Evolutionary conservation across 768 basidiomycete genomes (phyloP), one percentile per base, ranked within the genome.

Genomic region (Suillus discolor): DNA sequence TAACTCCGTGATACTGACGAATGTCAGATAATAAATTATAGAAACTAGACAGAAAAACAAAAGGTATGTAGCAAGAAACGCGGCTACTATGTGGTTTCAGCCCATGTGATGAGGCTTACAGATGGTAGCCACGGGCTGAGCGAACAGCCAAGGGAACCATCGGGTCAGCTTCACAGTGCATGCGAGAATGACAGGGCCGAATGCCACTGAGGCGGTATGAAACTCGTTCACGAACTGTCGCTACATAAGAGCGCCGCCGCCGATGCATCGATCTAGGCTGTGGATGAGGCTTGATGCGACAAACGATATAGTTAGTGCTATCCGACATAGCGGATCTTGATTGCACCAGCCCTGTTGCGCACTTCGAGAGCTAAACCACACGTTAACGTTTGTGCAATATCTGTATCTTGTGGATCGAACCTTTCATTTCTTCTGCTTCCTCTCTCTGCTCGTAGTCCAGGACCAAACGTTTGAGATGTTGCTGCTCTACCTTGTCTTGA

Each of bases 401-500:
- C 6, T n/a, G 28, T n/a, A 20, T 11, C 39, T 20, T 36, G 63
- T 38, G 34, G 4, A 11, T 54, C 68, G 49, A 62, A 90, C 92
- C 91, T 85, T 87, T 92, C 70, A 91, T 71, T 72, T 93, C 92
- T 74, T 93, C 92, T 4, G 85, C 90, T 78, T 94, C 93, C 76
- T 94, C 94, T 41, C 90, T 90, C 71, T 94, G 93, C 73, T 94
- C 94, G 68, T 94, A 96, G 74, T 94, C 86, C 62, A 97, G 84
- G 4, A 97, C 97, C 23, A 99, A 84, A n/a, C 90, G 88, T 81
- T 99, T 99, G 70, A 99, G 80, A 67, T 98, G 94, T 76, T 99
- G 95, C 71, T 99, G 97, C 74, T 99, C 97, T 8, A 93, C 94
- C 78, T 91, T 93, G 78, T 96, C 95, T 74, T 96, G 95, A 67